phyloP scores from a whole-genome alignment of 441 rosid genomes.

The Populus trichocarpa region DNA sequence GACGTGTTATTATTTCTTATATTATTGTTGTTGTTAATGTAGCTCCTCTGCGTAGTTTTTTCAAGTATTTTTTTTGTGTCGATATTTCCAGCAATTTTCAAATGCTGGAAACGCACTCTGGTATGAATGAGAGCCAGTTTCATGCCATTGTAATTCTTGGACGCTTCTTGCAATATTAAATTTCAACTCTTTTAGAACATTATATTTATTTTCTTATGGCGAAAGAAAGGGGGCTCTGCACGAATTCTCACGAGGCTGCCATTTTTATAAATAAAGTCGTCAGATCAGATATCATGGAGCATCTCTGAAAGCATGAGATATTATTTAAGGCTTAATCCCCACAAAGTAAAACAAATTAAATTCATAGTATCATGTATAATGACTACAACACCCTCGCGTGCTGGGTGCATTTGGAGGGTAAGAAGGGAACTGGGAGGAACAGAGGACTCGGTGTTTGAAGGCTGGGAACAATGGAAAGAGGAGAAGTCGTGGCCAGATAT shows the following conservation, averaged over 20 bases:
- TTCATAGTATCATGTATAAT: not conserved
- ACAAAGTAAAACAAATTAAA: not conserved
- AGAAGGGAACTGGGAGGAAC: not conserved
- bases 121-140: not conserved
- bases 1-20: no score
- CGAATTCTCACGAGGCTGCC: slow-evolving; percentile 24
- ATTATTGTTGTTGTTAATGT: no score
- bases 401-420: not conserved
- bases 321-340: not conserved
- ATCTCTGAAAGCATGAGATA: not conserved
- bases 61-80: no score
- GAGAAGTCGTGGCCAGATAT: slow-evolving; percentile 63
- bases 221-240: slow-evolving; percentile 36
- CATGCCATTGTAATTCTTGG: not conserved
- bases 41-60: no score
- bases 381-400: not conserved
- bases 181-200: not conserved
- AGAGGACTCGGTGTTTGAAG: slow-evolving; percentile 54
- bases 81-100: not conserved
- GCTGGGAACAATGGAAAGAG: slow-evolving; percentile 69
- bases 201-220: slow-evolving; percentile 28
- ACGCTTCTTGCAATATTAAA: not conserved
- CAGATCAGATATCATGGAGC: not conserved
- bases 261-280: not conserved
- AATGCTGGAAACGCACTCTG: not conserved